Percentiles rank a stretch among this genome's conserved stretches.
phyloP scores from a whole-genome alignment of 2,329 filamentous ascomycete genomes.

The Talaromyces sp. region DNA sequence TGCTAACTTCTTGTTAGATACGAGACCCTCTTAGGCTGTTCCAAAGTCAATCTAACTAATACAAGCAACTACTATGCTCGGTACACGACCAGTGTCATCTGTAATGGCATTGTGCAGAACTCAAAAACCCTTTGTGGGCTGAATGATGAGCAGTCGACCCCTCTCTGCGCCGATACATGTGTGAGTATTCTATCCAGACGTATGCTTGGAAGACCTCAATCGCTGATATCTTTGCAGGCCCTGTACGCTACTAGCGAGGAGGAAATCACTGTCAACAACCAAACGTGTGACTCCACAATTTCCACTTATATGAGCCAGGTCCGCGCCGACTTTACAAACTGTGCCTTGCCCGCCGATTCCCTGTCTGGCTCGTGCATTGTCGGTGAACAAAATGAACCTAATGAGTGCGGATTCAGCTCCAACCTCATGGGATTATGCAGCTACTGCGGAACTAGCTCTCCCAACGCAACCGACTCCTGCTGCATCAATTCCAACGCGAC shows the following conservation, averaged over 20 bases:
- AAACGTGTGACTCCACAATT: constrained; percentile 65
- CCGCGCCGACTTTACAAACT: constrained; percentile 86
- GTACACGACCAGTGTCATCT: constrained; percentile 87
- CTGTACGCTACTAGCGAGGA: constrained; percentile 86
- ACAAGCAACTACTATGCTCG: constrained; percentile 82
- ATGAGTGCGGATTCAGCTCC: constrained; percentile 79
- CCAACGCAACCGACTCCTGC: constrained; percentile 92
- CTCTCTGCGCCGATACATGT: constrained; percentile 86
- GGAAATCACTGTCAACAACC: constrained; percentile 68
- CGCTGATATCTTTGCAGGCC: constrained; percentile 49
- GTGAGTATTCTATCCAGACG: constrained; percentile 45
- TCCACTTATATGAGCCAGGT: constrained; percentile 69
- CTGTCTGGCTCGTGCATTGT: constrained; percentile 70
- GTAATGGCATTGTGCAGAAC: constrained; percentile 90
- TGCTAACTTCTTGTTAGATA: constrained; percentile 59
- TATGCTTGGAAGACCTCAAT: not conserved
- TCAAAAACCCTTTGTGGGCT: constrained; percentile 68
- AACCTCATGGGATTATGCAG: constrained; percentile 73
- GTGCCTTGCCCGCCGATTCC: constrained; percentile 74
- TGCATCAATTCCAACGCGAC: constrained; percentile 80
- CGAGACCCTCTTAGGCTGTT: constrained; percentile 73
- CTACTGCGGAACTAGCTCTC: constrained; percentile 77
- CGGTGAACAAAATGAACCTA: constrained; percentile 72
- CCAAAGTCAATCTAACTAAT: constrained; percentile 69
- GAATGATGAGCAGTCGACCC: constrained; percentile 59